These are phyloP conservation scores for Paramecium sexaurelia DNA, from an alignment of 73 alveolate genomes.

Conservation along the genomic window DNA sequence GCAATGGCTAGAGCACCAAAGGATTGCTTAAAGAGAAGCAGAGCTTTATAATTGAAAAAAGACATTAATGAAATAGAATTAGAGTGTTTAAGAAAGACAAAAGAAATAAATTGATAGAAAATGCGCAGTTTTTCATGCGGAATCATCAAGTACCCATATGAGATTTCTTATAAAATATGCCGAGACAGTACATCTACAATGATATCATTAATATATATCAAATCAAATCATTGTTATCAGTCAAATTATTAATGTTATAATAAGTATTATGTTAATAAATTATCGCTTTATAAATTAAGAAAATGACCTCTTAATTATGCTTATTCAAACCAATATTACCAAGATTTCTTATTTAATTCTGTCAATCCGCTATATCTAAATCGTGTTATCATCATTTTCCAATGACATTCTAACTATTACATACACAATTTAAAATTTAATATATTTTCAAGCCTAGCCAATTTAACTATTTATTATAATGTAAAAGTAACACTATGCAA, in stretches of 20 bases:
- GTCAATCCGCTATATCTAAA: slow-evolving; percentile 28
- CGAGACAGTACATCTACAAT: not conserved
- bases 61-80: not conserved
- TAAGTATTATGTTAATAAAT: not conserved
- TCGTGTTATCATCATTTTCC: slow-evolving; percentile 66
- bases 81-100: not conserved
- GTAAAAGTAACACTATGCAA: not conserved
- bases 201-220: not conserved
- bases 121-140: slow-evolving; percentile 44
- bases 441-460: not conserved
- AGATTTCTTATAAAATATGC: not conserved
- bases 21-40: slow-evolving; percentile 1
- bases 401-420: slow-evolving; percentile 47
- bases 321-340: not conserved
- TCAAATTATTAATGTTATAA: not conserved
- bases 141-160: slow-evolving; percentile 1
- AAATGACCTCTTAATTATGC: slow-evolving; percentile 64
- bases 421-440: not conserved
- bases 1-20: not conserved
- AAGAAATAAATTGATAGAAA: not conserved
- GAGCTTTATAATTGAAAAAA: not conserved
- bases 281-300: slow-evolving; percentile 15
- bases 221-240: not conserved
- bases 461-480: not conserved
- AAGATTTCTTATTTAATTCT: not conserved